Evolutionary conservation across 805 yeast genomes (phyloP).

Genomic region (Naumovozyma castellii): DNA sequence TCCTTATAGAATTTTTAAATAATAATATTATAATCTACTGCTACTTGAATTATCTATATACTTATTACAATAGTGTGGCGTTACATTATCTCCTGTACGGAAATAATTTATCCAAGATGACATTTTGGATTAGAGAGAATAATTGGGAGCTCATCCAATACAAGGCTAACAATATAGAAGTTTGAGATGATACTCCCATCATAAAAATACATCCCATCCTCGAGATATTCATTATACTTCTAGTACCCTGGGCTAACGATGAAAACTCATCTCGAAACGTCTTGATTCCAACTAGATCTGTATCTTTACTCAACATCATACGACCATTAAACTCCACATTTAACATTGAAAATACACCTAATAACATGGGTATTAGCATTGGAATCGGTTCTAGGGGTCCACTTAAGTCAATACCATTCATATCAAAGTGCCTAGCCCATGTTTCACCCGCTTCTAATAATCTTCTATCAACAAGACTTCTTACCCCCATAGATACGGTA

Average conservation of each 20-base stretch:
- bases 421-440: constrained; percentile 36
- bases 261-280: constrained; percentile 16
- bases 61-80: too few species aligned
- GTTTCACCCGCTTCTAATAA: constrained; percentile 24
- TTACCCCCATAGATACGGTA: constrained; percentile 60
- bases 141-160: constrained; percentile 86
- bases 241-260: constrained; percentile 20
- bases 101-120: constrained; percentile 52
- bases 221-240: constrained; percentile 55
- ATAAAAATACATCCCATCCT: constrained; percentile 68
- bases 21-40: neutral
- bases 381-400: constrained; percentile 45
- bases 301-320: constrained; percentile 33
- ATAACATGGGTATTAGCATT: constrained; percentile 65
- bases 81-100: constrained; percentile 33
- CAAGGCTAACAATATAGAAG: constrained; percentile 71
- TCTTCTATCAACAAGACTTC: constrained; percentile 58
- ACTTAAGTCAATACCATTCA: constrained; percentile 39
- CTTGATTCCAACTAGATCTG: constrained; percentile 13
- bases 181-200: constrained; percentile 78
- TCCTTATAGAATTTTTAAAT: neutral
- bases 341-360: constrained; percentile 62
- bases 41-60: neutral
- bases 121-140: constrained; percentile 68
- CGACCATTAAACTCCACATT: constrained; percentile 77